A percentile compares a stretch with the other conserved stretches of the same genome.
phyloP scores from a whole-genome alignment of 192 early-diverging fungal genomes.

The Gigaspora rosea region DNA sequence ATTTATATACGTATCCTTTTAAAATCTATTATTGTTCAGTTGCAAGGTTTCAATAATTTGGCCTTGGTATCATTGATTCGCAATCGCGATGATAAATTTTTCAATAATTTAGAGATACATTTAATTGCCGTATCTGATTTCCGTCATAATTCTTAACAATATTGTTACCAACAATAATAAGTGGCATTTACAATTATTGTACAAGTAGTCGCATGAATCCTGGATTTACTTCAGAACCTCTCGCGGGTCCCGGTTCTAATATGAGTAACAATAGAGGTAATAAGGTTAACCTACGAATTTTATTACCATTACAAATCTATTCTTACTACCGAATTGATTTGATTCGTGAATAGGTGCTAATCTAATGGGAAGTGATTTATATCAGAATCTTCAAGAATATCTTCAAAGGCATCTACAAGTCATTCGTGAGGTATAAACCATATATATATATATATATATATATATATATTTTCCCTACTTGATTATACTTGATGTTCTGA shows the following conservation, averaged over 20 bases:
- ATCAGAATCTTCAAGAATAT: slow-evolving; percentile 52
- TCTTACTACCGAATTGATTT: too few species aligned
- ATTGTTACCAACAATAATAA: slow-evolving; percentile 18
- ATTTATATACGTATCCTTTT: slow-evolving; percentile 76
- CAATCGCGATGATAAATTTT: too few species aligned
- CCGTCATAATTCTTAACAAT: too few species aligned
- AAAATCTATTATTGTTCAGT: neutral
- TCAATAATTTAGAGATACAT: too few species aligned
- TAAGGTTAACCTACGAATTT: too few species aligned
- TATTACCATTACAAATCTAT: neutral
- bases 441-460: neutral
- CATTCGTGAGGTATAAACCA: slow-evolving; percentile 38
- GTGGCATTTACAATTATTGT: slow-evolving; percentile 79
- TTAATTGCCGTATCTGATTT: too few species aligned
- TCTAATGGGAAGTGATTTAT: slow-evolving; percentile 58
- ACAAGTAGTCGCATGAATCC: slow-evolving; percentile 47
- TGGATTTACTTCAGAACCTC: slow-evolving; percentile 30
- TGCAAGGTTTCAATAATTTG: too few species aligned
- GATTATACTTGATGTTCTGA: too few species aligned
- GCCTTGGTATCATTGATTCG: too few species aligned
- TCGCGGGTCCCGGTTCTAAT: slow-evolving; percentile 15
- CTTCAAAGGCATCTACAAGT: slow-evolving; percentile 55
- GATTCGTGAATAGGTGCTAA: slow-evolving; percentile 41
- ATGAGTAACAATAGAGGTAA: slow-evolving; percentile 28
- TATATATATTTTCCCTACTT: neutral